A percentile compares a stretch with the other conserved stretches of the same genome.
Conservation (phyloP, 164 flowering plant species). For the Macadamia integrifolia region DNA sequence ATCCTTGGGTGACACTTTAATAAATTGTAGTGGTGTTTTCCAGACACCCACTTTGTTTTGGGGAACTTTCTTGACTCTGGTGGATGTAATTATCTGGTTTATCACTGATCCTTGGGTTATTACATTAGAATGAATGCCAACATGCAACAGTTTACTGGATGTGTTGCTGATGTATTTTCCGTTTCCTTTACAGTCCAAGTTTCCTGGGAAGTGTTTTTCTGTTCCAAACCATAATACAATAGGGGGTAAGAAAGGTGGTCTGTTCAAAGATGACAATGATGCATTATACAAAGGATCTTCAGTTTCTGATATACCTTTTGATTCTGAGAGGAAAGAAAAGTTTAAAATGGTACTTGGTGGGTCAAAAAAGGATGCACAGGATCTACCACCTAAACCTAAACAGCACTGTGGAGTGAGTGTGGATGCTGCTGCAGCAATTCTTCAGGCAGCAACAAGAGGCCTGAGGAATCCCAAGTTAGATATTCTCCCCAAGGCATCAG, state of each 20-base stretch:
- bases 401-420: constrained; percentile 41
- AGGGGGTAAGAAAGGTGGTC: constrained; percentile 34
- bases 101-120: no score
- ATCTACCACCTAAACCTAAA: constrained; percentile 36
- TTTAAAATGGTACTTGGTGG: constrained; percentile 84
- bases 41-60: no score
- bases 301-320: constrained; percentile 42
- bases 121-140: no score
- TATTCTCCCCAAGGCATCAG: constrained; percentile 29
- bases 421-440: constrained; percentile 87
- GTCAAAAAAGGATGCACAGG: constrained; percentile 63
- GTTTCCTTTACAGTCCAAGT: constrained; percentile 44
- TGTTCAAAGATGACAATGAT: constrained; percentile 11
- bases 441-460: constrained; percentile 89
- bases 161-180: no score
- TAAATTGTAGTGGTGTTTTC: no score
- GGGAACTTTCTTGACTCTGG: no score
- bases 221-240: constrained; percentile 34
- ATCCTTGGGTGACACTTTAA: no score
- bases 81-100: no score
- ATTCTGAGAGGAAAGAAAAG: constrained; percentile 72
- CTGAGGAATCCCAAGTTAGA: constrained; percentile 45
- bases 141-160: no score
- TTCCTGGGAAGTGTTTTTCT: constrained; percentile 28
- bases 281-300: constrained; percentile 25